phyloP scores from a whole-genome alignment of 768 basidiomycete genomes.

The Harrya chromipes region DNA sequence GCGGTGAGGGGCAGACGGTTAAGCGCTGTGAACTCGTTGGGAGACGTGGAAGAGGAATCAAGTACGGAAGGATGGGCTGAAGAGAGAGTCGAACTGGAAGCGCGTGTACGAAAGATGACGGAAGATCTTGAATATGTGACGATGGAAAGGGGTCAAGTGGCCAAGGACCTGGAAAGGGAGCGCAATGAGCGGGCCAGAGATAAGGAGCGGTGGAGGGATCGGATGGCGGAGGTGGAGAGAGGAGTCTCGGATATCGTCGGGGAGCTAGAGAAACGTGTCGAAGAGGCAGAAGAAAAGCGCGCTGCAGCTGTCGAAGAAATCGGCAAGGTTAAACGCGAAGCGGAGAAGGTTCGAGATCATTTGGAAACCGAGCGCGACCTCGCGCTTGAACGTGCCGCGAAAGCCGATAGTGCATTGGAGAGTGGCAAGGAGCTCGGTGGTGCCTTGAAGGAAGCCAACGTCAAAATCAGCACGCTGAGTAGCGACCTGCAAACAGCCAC shows the following conservation, averaged over 20 bases:
- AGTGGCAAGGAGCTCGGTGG: conserved; percentile 66
- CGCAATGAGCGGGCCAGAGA: conserved; percentile 57
- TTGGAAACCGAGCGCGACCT: conserved; percentile 3
- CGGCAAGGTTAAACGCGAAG: background rate
- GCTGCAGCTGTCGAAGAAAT: background rate
- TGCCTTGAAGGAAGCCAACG: conserved; percentile 63
- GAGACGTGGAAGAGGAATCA: conserved; percentile 62
- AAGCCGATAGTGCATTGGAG: conserved; percentile 63
- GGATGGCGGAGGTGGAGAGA: conserved; percentile 68
- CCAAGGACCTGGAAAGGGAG: conserved; percentile 52
- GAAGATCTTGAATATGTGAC: conserved; percentile 38
- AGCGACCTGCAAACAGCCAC: conserved; percentile 53
- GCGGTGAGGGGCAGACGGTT: conserved; percentile 42
- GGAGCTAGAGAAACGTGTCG: conserved; percentile 58
- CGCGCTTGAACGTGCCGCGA: conserved; percentile 37
- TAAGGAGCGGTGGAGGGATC: conserved; percentile 66
- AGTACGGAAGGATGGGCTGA: conserved; percentile 67
- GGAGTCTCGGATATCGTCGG: conserved; percentile 65
- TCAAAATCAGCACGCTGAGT: conserved; percentile 51
- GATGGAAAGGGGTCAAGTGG: conserved; percentile 44
- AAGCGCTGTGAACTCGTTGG: conserved; percentile 52
- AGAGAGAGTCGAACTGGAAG: conserved; percentile 57
- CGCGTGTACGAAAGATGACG: conserved; percentile 38
- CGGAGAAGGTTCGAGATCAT: background rate
- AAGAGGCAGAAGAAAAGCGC: conserved; percentile 33